Conservation (phyloP, 306 rosid genomes). For the Hippophae tibetana region DNA sequence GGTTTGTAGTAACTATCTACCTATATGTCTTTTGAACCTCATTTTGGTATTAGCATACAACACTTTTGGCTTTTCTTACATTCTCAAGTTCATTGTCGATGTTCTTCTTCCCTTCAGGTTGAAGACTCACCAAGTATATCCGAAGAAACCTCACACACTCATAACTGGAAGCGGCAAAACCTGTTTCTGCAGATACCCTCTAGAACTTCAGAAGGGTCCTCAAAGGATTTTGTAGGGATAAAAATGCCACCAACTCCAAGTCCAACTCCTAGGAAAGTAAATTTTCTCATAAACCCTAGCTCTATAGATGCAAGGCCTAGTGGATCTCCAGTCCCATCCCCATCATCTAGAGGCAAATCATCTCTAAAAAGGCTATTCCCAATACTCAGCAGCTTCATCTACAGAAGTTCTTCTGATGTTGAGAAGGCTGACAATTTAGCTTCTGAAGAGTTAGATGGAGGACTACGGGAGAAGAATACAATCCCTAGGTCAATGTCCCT, state of each 20-base stretch:
- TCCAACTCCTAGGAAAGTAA: constrained; percentile 72
- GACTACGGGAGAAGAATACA: constrained; percentile 45
- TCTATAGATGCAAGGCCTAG: constrained; percentile 41
- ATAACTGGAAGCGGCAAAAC: constrained; percentile 51
- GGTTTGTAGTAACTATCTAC: no score
- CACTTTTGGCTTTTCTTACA: background rate
- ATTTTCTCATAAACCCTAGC: constrained; percentile 54
- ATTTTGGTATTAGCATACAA: no score
- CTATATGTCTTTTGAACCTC: no score
- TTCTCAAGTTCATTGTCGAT: background rate
- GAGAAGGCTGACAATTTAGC: constrained; percentile 40
- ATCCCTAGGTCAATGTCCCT: constrained; percentile 66
- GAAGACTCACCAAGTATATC: constrained; percentile 36
- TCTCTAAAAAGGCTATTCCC: constrained; percentile 61
- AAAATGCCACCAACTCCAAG: constrained; percentile 70
- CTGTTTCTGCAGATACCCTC: constrained; percentile 57
- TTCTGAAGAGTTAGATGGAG: constrained; percentile 43
- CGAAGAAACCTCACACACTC: constrained; percentile 31
- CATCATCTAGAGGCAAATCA: constrained; percentile 48
- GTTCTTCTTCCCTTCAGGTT: constrained; percentile 25
- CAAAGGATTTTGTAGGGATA: constrained; percentile 50
- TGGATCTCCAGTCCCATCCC: constrained; percentile 43
- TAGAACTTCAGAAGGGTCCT: constrained; percentile 38
- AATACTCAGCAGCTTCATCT: constrained; percentile 48
- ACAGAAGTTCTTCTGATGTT: constrained; percentile 48